Evolutionary conservation across 257 asterid genomes (phyloP), one percentile per base, ranked within the genome.

Genomic region (Plantago elongata): DNA sequence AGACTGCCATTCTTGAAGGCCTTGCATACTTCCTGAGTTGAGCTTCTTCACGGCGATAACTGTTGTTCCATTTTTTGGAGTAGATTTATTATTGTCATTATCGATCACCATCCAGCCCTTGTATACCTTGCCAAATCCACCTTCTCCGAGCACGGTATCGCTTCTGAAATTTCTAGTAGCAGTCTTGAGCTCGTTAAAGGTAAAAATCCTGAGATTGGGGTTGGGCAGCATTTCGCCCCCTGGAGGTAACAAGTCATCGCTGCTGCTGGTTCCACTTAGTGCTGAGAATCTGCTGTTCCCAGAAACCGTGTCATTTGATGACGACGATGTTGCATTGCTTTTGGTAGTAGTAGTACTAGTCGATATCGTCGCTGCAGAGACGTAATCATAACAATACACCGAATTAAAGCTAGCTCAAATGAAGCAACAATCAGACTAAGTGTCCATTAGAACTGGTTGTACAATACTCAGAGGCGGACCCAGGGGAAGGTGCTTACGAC

Each of bases 121-220:
- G 85, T 82, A 85, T 37, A 90, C 98, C 43, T 77, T 90, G 2
- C 98, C 98, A 67, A 90, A 90, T 15, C 96, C 98, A n/a, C 98
- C 98, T 62, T 88, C 98, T 22, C 96, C 98, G 11, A 90, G 78
- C 60, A 90, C 88, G 0, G 89, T 80, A 67, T 88, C 94, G 34
- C n/a, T 67, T 62, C 82, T 81, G 75, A 90, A 90, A 65, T 82
- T 84, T 54, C 83, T 78, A 5, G 98, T 88, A 27, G 95, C 95
- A 1, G 64, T 66, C 79, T 15, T 84, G 37, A 89, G 94, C 34
- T 84, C 97, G 1, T 75, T 49, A 47, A 79, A 78, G 11, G 84
- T 52, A 80, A 89, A 89, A 44, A 75, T 58, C 78, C 85, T 79
- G 62, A 86, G 65, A 76, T 73, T 86, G 9, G 95, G 84, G 16